Base-by-base conservation (phyloP, 768 basidiomycete species). In the Podaxis sp. region DNA sequence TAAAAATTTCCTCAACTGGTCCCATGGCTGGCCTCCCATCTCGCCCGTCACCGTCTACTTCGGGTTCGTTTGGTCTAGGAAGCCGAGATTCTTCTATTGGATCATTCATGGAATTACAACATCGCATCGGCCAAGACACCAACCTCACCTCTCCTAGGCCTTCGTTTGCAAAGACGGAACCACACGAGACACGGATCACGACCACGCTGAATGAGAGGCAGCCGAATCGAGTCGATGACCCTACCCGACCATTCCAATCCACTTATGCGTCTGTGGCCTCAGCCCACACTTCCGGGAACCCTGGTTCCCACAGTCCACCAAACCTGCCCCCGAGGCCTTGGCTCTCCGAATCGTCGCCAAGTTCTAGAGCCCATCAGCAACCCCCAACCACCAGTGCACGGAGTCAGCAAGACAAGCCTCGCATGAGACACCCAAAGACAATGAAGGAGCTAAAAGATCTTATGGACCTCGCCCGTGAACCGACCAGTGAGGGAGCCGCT, bases 401-500 rank as follows among this genome's bases (percentile, higher is more conserved):
- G 44, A 30, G 61, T 8, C 49, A 55, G 2, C 9, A 19, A 2
- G 49, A 51, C 13, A 51, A 51, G 13, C 74, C 73, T 57, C 67
- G 68, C 12, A n/a, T 15, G 12, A 56, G 54, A 42, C 36, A 49
- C 4, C 73, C 77, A 19, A 77, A 74, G 70, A 77, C 65, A 66
- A 68, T 82, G 38, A 76, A 73, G 9, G 78, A 81, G 40, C 67
- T 82, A 11, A 77, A 80, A 55, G 73, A 76, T 2, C 76, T 81
- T 59, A 80, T 81, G 66, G 72, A 70, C 46, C 74, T 74, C 11
- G 80, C 80, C 17, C 78, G 80, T 61, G 76, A 79, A 66, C 77
- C 78, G 1, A 76, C 77, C 0, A 80, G 79, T 55, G 73, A 77
- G 5, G 59, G 59, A 12, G 24, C 9, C n/a, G 76, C 72, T 46